Evolutionary conservation across 306 rosid species (phyloP).

Genomic region (Hippophae tibetana): DNA sequence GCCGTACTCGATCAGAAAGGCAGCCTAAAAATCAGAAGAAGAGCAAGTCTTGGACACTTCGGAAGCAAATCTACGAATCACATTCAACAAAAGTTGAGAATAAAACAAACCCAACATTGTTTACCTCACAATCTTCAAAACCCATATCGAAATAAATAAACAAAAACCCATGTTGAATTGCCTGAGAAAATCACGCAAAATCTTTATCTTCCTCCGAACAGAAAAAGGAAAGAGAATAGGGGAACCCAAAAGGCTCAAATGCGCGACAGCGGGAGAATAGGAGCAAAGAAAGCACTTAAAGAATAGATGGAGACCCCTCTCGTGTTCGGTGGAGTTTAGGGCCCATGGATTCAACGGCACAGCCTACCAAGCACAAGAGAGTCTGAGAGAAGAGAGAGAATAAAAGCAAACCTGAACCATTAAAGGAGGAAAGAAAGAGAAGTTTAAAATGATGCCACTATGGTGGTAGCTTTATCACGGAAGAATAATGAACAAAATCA

Average conservation of each 20-base stretch:
- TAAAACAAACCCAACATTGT: slow-evolving; percentile 14
- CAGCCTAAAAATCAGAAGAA: slow-evolving; percentile 14
- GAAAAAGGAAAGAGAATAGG: slow-evolving; percentile 4
- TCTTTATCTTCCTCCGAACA: slow-evolving; percentile 10
- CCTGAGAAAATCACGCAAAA: slow-evolving; percentile 23
- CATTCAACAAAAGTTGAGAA: slow-evolving; percentile 15
- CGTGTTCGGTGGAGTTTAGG: slow-evolving; percentile 63
- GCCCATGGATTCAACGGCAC: slow-evolving; percentile 63
- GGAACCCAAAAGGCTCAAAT: slow-evolving; percentile 28
- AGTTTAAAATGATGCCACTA: slow-evolving; percentile 29
- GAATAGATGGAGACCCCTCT: slow-evolving; percentile 40
- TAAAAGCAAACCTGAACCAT: slow-evolving; percentile 41
- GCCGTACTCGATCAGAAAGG: slow-evolving; percentile 8
- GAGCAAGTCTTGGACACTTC: background rate
- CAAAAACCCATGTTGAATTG: slow-evolving; percentile 20
- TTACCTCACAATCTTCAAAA: slow-evolving; percentile 20
- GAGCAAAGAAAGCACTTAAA: slow-evolving; percentile 46
- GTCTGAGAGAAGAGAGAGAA: slow-evolving; percentile 29
- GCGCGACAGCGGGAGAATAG: slow-evolving; percentile 43
- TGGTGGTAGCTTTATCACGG: slow-evolving; percentile 31
- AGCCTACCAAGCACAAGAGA: slow-evolving; percentile 69
- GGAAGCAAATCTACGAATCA: slow-evolving; percentile 13
- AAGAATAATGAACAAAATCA: slow-evolving; percentile 30
- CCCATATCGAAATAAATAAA: slow-evolving; percentile 14
- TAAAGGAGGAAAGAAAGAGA: slow-evolving; percentile 21